Base-by-base conservation (phyloP, 202 grass and related monocot genomes). In the Elaeis oleifera region DNA sequence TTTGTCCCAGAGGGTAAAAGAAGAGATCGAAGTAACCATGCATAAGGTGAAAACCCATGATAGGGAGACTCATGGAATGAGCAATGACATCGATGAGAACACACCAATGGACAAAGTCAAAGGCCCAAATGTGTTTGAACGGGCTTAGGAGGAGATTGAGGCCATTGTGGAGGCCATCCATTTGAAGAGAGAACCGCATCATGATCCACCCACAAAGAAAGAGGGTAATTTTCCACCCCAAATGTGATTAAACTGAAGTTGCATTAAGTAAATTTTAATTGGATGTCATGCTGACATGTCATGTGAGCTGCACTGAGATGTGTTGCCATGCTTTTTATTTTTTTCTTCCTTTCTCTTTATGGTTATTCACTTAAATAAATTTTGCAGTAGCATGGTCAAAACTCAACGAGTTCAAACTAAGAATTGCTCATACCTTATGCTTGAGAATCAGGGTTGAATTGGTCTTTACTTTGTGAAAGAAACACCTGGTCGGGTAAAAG, bases 101-200 rank as follows among this genome's bases (percentile, higher is more conserved):
- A 70, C 67, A 26, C 67, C 67, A 8, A 17, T 58, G 1, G 36
- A 70, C 15, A 59, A 70, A 58, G 54, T 70, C 50, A 70, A 56
- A 70, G 67, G 54, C 49, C 67, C 67, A 7, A 70, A 59, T 59
- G 53, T 70, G 54, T 70, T 70, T 50, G 67, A 70, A 70, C 53
- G 67, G 49, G 54, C 67, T 3, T 59, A 59, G 18, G 67, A 70
- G 58, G 67, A 70, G 67, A 50, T 70, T 17, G 67, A 70, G 49
- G 67, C 67, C 54, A 22, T 70, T 8, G 29, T 70, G 24, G 67
- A 70, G 20, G 21, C 67, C 5, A 49, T 70, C 32, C 67, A 59
- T 23, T 20, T 20, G 22, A 58, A 49, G 18, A 59, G 49, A 26
- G 23, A 21, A 11, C 19, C 54, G 9, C 29, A 50, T 49, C 54